phyloP scores from a whole-genome alignment of 495 filamentous ascomycete genomes.

The Neurospora sp. region DNA sequence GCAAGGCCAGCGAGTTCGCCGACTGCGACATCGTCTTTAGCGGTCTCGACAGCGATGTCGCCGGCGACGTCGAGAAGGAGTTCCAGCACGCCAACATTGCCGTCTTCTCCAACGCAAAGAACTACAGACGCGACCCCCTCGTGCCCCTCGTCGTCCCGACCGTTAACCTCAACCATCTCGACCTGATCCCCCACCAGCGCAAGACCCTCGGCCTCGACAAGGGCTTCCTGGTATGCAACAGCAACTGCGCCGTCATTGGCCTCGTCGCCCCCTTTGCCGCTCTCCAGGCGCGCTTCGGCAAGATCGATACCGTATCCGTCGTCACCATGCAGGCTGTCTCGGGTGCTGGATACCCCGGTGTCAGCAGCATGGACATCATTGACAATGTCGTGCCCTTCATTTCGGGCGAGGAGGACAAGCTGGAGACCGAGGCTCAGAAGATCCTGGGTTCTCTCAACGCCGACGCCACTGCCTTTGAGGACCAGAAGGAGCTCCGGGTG shows the following conservation, averaged over 20 bases:
- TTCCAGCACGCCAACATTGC: conserved; percentile 69
- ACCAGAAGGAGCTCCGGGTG: conserved; percentile 53
- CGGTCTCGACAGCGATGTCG: conserved; percentile 75
- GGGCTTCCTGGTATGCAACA: conserved; percentile 82
- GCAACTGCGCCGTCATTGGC: conserved; percentile 84
- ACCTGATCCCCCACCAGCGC: conserved; percentile 67
- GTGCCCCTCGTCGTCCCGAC: conserved; percentile 82
- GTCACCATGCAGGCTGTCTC: conserved; percentile 86
- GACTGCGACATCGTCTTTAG: conserved; percentile 87
- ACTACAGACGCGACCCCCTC: conserved; percentile 71
- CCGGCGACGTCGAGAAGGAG: conserved; percentile 71
- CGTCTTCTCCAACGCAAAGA: conserved; percentile 86
- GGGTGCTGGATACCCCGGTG: conserved; percentile 80
- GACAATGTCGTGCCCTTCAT: conserved; percentile 86
- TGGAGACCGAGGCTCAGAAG: conserved; percentile 77
- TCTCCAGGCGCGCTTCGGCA: conserved; percentile 65
- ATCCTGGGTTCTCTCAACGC: conserved; percentile 62
- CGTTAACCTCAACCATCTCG: conserved; percentile 70
- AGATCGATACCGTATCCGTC: conserved; percentile 63
- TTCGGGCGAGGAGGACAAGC: conserved; percentile 81
- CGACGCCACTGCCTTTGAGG: conserved; percentile 53
- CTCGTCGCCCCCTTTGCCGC: conserved; percentile 84
- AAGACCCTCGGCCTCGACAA: conserved; percentile 54
- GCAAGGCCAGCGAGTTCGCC: conserved; percentile 60
- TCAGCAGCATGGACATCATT: conserved; percentile 59